A percentile compares a stretch with the other conserved stretches of the same genome.
phyloP scores from a whole-genome alignment of 805 yeast genomes.

The Hyphopichia homilentoma region DNA sequence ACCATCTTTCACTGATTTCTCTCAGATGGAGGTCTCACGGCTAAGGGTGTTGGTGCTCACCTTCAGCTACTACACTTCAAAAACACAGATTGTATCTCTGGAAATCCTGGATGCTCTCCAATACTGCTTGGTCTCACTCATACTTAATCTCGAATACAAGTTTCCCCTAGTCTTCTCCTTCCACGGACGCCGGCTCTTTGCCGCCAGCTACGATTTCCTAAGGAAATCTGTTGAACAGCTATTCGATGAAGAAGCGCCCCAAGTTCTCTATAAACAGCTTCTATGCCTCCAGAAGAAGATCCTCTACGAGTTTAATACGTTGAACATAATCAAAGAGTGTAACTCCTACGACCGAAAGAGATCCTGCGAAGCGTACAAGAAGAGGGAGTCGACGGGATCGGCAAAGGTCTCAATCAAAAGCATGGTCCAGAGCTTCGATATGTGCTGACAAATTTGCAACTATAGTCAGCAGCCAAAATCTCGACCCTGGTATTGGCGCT shows the following conservation, averaged over 20 bases:
- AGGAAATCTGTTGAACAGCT: slow-evolving; percentile 5
- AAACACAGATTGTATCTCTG: slow-evolving; percentile 3
- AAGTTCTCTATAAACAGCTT: too few relatives aligned
- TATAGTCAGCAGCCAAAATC: too few relatives aligned
- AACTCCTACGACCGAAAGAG: not conserved
- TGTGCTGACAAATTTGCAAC: too few relatives aligned
- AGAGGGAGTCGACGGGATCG: not conserved
- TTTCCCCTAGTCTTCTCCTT: slow-evolving; percentile 30
- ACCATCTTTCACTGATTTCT: slow-evolving; percentile 1
- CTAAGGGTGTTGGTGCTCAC: slow-evolving; percentile 4
- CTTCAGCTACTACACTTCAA: slow-evolving; percentile 6
- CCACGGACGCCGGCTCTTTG: slow-evolving; percentile 22
- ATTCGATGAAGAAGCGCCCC: too few relatives aligned
- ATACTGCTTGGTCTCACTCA: slow-evolving; percentile 16
- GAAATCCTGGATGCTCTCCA: slow-evolving; percentile 12
- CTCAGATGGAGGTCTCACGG: slow-evolving; percentile 2
- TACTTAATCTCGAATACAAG: slow-evolving; percentile 23
- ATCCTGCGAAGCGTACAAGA: not conserved
- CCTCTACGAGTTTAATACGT: slow-evolving; percentile 15
- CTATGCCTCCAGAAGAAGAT: slow-evolving; percentile 12
- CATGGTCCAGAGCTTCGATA: not conserved
- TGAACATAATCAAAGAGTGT: slow-evolving; percentile 6
- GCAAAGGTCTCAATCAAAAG: not conserved
- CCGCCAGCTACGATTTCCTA: slow-evolving; percentile 15
- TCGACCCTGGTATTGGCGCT: too few relatives aligned